Percentiles rank a stretch among this genome's conserved stretches.
These are phyloP conservation scores for Carex kokanica DNA, from an alignment of 176 grass and related monocot genomes.

Conservation along the genomic window DNA sequence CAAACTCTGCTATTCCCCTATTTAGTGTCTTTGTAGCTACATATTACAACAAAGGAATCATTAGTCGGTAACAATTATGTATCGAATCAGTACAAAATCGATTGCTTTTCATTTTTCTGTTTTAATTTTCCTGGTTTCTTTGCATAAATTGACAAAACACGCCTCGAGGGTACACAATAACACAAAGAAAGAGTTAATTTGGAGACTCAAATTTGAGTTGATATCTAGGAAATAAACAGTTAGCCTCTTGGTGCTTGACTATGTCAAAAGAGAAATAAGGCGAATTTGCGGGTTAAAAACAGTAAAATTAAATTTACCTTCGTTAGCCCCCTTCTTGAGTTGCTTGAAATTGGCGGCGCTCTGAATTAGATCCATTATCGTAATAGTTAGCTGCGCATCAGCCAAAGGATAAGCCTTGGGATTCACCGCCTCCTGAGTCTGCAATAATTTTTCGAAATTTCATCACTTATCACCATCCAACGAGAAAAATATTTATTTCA, in stretches of 20 bases:
- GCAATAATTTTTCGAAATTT: not conserved
- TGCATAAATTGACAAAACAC: not conserved
- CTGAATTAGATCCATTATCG: conserved; percentile 70
- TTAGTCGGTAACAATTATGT: not conserved
- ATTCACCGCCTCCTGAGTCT: conserved; percentile 79
- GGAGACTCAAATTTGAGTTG: not conserved
- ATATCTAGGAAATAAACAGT: not conserved
- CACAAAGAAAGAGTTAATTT: not conserved
- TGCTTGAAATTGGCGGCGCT: conserved; percentile 86
- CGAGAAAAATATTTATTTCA: not conserved
- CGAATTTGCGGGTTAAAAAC: conserved; percentile 1
- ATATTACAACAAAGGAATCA: not conserved
- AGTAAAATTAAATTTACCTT: conserved; percentile 33
- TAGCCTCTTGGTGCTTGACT: not conserved
- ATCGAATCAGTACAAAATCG: not conserved
- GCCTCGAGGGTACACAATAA: not conserved
- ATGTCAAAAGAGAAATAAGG: not conserved
- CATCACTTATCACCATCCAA: not conserved
- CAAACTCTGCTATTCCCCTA: conserved; percentile 80
- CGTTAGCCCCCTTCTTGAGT: conserved; percentile 89
- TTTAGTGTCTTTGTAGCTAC: conserved; percentile 80
- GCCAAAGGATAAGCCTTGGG: conserved; percentile 86
- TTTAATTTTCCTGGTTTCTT: not conserved
- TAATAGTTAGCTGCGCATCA: conserved; percentile 62
- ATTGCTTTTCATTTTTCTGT: not conserved